Percentiles rank a stretch among this genome's conserved stretches.
phyloP scores from a whole-genome alignment of 495 filamentous ascomycete species.

The Penicillium riverlandense region DNA sequence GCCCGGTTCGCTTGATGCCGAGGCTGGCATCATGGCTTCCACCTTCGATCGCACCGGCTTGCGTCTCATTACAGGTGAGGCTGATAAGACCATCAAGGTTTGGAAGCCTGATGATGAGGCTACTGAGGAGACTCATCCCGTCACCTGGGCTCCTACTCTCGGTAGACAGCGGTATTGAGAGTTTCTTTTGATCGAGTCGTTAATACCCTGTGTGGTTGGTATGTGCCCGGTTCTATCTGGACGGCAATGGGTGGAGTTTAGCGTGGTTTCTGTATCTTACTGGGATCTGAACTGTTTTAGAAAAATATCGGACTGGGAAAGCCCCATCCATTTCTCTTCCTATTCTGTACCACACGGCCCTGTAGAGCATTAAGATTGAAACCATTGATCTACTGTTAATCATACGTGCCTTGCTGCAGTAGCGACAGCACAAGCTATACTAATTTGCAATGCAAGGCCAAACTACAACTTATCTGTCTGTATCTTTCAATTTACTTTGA shows the following conservation, averaged over 20 bases:
- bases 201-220: constrained; percentile 16
- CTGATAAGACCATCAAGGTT: constrained; percentile 96
- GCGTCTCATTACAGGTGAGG: constrained; percentile 86
- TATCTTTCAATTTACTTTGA: no score
- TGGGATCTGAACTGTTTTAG: background rate
- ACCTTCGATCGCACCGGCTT: constrained; percentile 86
- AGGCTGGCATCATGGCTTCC: constrained; percentile 87
- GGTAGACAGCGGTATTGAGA: constrained; percentile 60
- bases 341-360: no score
- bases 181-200: constrained; percentile 3
- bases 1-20: constrained; percentile 88
- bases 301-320: background rate
- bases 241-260: constrained; percentile 26
- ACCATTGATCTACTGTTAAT: no score
- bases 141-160: constrained; percentile 88
- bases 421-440: no score
- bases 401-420: no score
- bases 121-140: constrained; percentile 82
- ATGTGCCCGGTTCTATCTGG: constrained; percentile 10
- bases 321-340: no score
- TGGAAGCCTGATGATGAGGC: constrained; percentile 90
- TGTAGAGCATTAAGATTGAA: no score
- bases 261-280: constrained; percentile 10
- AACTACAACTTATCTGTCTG: no score
- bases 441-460: no score